Conservation (phyloP, 768 basidiomycete species). For the Tylopilus rubrobrunneus region DNA sequence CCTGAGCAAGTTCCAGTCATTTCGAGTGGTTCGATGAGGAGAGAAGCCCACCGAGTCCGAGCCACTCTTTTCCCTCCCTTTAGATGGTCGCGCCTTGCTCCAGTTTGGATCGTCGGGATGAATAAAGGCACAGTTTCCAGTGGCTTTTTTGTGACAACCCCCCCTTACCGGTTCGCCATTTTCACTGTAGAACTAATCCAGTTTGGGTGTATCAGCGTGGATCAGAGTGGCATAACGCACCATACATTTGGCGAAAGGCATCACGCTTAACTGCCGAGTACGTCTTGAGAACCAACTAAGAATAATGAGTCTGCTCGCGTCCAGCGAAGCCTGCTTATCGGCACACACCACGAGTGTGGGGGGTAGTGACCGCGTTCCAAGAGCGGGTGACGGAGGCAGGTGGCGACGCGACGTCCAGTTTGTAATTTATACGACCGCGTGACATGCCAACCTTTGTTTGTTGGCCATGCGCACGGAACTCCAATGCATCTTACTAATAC, state of each 20-base stretch:
- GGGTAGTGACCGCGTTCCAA: not conserved
- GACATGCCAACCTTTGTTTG: not conserved
- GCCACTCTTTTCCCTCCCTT: constrained; percentile 13
- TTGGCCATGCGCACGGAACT: too few relatives aligned
- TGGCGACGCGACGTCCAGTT: not conserved
- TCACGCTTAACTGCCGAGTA: constrained; percentile 6
- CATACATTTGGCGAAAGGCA: constrained; percentile 24
- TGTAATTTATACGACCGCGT: not conserved
- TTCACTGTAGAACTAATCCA: constrained; percentile 28
- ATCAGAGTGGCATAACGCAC: constrained; percentile 14
- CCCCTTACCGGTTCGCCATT: constrained; percentile 22
- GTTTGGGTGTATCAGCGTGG: constrained; percentile 3
- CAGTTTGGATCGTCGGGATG: constrained; percentile 29
- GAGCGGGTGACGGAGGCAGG: not conserved
- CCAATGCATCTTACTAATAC: constrained; percentile 5
- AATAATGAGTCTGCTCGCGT: not conserved
- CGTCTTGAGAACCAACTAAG: not conserved
- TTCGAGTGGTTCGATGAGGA: not conserved
- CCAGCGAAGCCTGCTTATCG: not conserved
- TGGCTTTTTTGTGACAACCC: constrained; percentile 24
- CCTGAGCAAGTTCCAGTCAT: constrained; percentile 2
- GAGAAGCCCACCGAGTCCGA: constrained; percentile 14
- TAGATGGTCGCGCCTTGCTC: constrained; percentile 14
- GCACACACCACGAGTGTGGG: not conserved
- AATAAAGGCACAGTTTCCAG: constrained; percentile 25